Conservation (phyloP, 208 protist genomes). For the Angomonas deanei region DNA sequence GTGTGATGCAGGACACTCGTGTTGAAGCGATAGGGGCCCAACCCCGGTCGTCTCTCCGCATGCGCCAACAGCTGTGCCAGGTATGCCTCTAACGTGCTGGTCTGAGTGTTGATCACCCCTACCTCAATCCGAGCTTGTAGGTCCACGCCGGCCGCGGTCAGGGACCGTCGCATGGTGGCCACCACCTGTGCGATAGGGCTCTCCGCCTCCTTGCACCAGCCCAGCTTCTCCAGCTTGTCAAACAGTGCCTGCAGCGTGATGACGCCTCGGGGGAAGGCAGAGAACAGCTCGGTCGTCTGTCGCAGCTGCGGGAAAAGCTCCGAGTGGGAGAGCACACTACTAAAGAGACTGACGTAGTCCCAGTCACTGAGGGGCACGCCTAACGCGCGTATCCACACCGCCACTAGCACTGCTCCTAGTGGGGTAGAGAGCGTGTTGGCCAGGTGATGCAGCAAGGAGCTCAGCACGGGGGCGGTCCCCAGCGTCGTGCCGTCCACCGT, state of each 20-base stretch:
- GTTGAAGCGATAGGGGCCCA: constrained; percentile 36
- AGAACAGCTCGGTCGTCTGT: constrained; percentile 25
- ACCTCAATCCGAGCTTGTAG: constrained; percentile 22
- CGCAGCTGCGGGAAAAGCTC: constrained; percentile 63
- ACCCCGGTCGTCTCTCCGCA: constrained; percentile 6
- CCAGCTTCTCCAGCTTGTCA: constrained; percentile 31
- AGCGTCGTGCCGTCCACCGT: neutral
- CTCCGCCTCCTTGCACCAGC: constrained; percentile 11
- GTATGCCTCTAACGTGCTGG: constrained; percentile 29
- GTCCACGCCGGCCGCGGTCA: constrained; percentile 29
- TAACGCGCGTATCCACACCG: constrained; percentile 71
- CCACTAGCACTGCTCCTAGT: constrained; percentile 44
- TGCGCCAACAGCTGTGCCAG: constrained; percentile 33
- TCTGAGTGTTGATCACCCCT: constrained; percentile 59
- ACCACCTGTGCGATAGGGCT: constrained; percentile 16
- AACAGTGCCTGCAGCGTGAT: constrained; percentile 49
- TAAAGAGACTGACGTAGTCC: constrained; percentile 58
- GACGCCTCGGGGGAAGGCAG: constrained; percentile 22
- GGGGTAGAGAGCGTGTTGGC: constrained; percentile 26
- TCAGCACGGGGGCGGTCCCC: constrained; percentile 47
- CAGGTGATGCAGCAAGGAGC: constrained; percentile 73
- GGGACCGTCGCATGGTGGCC: constrained; percentile 40
- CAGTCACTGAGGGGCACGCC: constrained; percentile 64
- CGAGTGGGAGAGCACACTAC: constrained; percentile 28
- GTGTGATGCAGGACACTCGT: constrained; percentile 47